Conservation (phyloP, 768 basidiomycete genomes). For the Trametes villosa region DNA sequence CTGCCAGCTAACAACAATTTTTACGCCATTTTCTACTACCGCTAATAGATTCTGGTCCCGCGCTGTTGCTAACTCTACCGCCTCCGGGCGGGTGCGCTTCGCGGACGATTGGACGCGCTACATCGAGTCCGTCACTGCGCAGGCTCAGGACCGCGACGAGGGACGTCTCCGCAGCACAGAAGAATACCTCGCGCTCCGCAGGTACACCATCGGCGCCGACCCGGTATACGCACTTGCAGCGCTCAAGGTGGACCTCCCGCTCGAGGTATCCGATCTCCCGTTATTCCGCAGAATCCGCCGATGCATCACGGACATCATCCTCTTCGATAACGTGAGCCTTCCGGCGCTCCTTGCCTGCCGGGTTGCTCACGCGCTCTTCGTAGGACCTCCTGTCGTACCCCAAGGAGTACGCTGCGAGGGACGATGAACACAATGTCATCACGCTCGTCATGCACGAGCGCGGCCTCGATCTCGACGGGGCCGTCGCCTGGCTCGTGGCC, state of each 20-base stretch:
- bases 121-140: slow-evolving; percentile 26
- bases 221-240: slow-evolving; percentile 22
- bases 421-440: slow-evolving; percentile 34
- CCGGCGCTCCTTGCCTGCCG: background rate
- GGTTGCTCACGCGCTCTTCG: background rate
- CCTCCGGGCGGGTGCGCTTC: slow-evolving; percentile 18
- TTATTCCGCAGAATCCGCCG: slow-evolving; percentile 46
- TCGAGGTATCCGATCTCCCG: slow-evolving; percentile 60
- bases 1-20: background rate
- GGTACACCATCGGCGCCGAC: slow-evolving; percentile 28
- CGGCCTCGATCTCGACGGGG: slow-evolving; percentile 17
- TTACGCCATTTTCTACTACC: background rate
- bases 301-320: slow-evolving; percentile 61
- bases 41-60: background rate
- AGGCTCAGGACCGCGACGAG: slow-evolving; percentile 28
- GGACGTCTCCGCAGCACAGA: slow-evolving; percentile 25
- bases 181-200: slow-evolving; percentile 28
- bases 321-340: slow-evolving; percentile 42
- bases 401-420: slow-evolving; percentile 32
- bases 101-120: slow-evolving; percentile 27
- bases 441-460: slow-evolving; percentile 30
- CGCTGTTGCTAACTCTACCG: slow-evolving; percentile 6
- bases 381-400: slow-evolving; percentile 38
- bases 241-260: slow-evolving; percentile 62
- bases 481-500: slow-evolving; percentile 18